A percentile compares a stretch with the other conserved stretches of the same genome.
These are phyloP conservation scores for Moniliella sp. DNA, from an alignment of 1,284 basidiomycete species.

Conservation along the genomic window DNA sequence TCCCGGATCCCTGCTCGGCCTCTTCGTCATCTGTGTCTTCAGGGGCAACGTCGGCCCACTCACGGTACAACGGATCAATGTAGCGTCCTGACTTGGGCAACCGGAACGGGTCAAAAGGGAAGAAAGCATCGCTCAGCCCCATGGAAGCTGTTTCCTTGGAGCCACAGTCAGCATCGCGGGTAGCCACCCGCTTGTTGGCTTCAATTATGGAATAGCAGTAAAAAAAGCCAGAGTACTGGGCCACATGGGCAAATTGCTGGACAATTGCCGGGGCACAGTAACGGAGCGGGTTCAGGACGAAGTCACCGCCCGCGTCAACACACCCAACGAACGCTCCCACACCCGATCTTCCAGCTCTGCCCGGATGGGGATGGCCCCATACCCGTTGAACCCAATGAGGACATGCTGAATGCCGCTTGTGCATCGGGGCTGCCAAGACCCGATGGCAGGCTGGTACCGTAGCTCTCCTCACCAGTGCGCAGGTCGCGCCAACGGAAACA, in stretches of 20 bases:
- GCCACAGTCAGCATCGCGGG: no score
- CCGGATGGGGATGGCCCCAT: no score
- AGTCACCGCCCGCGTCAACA: slow-evolving; percentile 59
- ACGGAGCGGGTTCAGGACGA: slow-evolving; percentile 61
- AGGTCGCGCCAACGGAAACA: slow-evolving; percentile 91
- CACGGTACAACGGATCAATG: slow-evolving; percentile 40
- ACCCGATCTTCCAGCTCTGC: no score
- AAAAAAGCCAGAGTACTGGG: slow-evolving; percentile 69
- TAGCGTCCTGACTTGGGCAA: slow-evolving; percentile 43
- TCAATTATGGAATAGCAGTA: slow-evolving; percentile 89
- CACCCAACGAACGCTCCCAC: no score
- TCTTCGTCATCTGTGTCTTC: slow-evolving; percentile 15
- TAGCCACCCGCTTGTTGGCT: slow-evolving; percentile 45
- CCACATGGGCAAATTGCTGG: slow-evolving; percentile 75
- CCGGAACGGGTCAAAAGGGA: slow-evolving; percentile 93
- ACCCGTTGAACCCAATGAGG: no score
- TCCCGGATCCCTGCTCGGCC: no score
- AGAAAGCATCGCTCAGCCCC: slow-evolving; percentile 65
- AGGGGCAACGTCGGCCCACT: slow-evolving; percentile 39
- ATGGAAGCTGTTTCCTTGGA: no score
- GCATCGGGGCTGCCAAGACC: no score
- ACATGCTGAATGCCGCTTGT: no score
- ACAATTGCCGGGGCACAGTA: slow-evolving; percentile 63
- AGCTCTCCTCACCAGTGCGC: no score
- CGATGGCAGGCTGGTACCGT: no score